A percentile compares a stretch with the other conserved stretches of the same genome.
These are phyloP conservation scores for Chloris gayana DNA, from an alignment of 176 grass and related monocot species.

Conservation along the genomic window DNA sequence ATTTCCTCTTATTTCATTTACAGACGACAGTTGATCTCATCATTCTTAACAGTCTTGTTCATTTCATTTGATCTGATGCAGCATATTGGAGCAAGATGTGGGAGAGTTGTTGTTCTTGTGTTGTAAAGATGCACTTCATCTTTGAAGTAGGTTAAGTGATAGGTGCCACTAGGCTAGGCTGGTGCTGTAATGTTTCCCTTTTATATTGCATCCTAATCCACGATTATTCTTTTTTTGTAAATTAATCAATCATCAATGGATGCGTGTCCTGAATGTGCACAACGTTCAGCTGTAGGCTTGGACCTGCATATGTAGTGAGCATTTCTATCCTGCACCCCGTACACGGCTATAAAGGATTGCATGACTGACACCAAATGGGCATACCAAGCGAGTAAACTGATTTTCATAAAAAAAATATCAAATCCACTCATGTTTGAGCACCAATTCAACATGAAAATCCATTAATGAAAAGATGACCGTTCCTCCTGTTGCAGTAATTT, in stretches of 20 bases:
- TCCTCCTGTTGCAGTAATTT: not conserved
- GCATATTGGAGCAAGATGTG: not conserved
- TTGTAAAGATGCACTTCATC: not conserved
- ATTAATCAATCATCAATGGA: not conserved
- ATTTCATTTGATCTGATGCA: not conserved
- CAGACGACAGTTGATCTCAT: not conserved
- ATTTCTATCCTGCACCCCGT: not conserved
- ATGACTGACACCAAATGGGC: not conserved
- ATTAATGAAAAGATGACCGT: not conserved
- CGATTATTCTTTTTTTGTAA: slow-evolving; percentile 14
- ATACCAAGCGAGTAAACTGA: not conserved
- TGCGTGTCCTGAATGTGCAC: not conserved
- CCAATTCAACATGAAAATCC: not conserved
- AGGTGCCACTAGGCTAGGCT: not conserved
- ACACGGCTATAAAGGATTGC: not conserved
- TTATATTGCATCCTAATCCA: not conserved
- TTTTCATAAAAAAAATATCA: not conserved
- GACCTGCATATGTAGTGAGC: not conserved
- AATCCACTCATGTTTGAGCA: not conserved
- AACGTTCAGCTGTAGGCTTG: not conserved
- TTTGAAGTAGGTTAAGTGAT: slow-evolving; percentile 8
- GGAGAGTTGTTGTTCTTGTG: not conserved
- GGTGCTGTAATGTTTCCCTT: not conserved
- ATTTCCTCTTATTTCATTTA: not conserved
- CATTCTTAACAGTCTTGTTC: not conserved